phyloP scores from a whole-genome alignment of 345 rosid species.

The Eucalyptus caleyi region DNA sequence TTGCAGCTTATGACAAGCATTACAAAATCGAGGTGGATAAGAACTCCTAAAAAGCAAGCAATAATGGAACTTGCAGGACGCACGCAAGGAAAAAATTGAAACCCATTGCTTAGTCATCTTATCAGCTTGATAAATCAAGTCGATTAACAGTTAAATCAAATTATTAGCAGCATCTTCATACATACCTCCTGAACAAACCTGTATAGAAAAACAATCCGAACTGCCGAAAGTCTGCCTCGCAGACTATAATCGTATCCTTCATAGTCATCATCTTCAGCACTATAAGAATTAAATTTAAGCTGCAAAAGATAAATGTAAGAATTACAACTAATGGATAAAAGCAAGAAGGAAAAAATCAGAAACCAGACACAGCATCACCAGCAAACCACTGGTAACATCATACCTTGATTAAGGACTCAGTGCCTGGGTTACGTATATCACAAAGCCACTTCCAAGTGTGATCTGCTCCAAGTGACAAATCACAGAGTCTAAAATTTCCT shows the following conservation, averaged over 20 bases:
- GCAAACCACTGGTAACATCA: not conserved
- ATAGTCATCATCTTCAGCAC: constrained; percentile 92
- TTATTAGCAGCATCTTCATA: not conserved
- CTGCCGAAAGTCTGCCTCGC: constrained; percentile 86
- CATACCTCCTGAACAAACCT: constrained; percentile 96
- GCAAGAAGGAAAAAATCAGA: not conserved
- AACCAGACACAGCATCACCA: not conserved
- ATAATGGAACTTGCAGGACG: not conserved
- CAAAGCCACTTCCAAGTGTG: constrained; percentile 93
- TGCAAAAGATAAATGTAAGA: constrained; percentile 21
- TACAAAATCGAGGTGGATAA: not conserved
- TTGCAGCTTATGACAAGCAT: not conserved
- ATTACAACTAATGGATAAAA: not conserved
- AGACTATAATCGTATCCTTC: constrained; percentile 94
- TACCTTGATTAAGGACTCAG: constrained; percentile 93
- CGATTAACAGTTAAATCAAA: not conserved
- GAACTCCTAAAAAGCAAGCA: not conserved
- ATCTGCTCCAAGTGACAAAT: constrained; percentile 72
- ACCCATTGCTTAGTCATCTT: not conserved
- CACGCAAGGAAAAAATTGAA: not conserved
- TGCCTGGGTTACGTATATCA: constrained; percentile 93
- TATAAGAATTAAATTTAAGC: constrained; percentile 83
- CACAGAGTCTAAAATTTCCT: constrained; percentile 92
- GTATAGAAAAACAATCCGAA: constrained; percentile 88
- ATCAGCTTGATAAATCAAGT: not conserved